These are phyloP conservation scores for Zymoseptoria brevis DNA, from an alignment of 2,329 filamentous ascomycete species.

Conservation along the genomic window DNA sequence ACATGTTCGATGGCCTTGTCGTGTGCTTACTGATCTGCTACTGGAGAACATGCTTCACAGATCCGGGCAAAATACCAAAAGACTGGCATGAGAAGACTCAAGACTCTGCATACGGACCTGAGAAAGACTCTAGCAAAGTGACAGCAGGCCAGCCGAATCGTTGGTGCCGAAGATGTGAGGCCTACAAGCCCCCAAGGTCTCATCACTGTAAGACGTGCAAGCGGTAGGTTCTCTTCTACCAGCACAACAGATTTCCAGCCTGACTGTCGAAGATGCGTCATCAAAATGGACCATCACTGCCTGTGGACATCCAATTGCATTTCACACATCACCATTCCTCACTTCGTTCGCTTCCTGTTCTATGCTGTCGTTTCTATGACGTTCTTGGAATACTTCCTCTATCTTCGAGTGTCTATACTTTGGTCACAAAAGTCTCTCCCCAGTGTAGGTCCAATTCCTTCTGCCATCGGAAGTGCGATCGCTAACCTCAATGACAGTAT, in stretches of 20 bases:
- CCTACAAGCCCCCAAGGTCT: conserved; percentile 65
- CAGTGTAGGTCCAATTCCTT: conserved; percentile 40
- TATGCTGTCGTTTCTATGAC: conserved; percentile 58
- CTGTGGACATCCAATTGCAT: conserved; percentile 80
- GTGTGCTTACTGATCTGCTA: conserved; percentile 62
- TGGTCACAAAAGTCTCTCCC: conserved; percentile 62
- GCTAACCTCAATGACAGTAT: conserved; percentile 41
- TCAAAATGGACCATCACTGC: conserved; percentile 51
- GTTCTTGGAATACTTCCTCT: conserved; percentile 56
- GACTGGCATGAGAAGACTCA: conserved; percentile 30
- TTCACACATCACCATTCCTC: conserved; percentile 70
- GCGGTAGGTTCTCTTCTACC: conserved; percentile 37
- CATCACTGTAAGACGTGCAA: conserved; percentile 75
- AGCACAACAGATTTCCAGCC: not conserved
- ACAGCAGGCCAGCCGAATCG: conserved; percentile 30
- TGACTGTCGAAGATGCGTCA: conserved; percentile 19
- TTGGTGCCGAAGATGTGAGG: conserved; percentile 71
- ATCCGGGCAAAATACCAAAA: conserved; percentile 49
- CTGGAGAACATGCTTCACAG: conserved; percentile 52
- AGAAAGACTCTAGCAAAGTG: conserved; percentile 13
- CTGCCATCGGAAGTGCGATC: not conserved
- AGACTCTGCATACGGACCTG: conserved; percentile 20
- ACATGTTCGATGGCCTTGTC: conserved; percentile 60
- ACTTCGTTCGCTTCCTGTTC: conserved; percentile 71
- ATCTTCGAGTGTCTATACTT: conserved; percentile 49